Percentiles rank a stretch among this genome's conserved stretches.
Evolutionary conservation across 768 basidiomycete species (phyloP).

Genomic region (Pilatotrama ljubarskyi): DNA sequence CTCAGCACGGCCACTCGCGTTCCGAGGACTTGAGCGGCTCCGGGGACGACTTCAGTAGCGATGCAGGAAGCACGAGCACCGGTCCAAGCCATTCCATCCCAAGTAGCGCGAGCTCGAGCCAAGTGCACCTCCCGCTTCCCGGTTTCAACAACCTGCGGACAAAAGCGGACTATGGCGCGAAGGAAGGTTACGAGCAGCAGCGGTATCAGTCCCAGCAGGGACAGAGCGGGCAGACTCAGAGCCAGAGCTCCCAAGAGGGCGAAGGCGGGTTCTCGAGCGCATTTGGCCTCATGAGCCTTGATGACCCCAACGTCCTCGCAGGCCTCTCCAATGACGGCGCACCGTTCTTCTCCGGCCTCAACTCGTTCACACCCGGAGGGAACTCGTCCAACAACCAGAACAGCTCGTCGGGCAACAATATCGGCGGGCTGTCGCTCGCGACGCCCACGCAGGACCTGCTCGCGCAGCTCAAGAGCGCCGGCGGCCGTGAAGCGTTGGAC

Average conservation of each 20-base stretch:
- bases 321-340: conserved; percentile 57
- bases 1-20: conserved; percentile 12
- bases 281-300: conserved; percentile 76
- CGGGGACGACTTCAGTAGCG: conserved; percentile 37
- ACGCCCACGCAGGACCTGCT: conserved; percentile 34
- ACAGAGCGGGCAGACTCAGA: conserved; percentile 1
- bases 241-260: conserved; percentile 24
- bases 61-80: conserved; percentile 41
- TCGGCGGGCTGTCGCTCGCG: conserved; percentile 38
- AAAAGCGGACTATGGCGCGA: conserved; percentile 21
- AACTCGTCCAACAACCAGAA: conserved; percentile 3
- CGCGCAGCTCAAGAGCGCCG: conserved; percentile 27
- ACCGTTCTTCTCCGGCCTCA: conserved; percentile 56
- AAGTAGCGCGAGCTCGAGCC: conserved; percentile 49
- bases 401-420: conserved; percentile 25
- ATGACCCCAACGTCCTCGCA: conserved; percentile 69
- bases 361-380: background rate
- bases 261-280: conserved; percentile 43
- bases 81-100: conserved; percentile 43
- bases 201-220: conserved; percentile 20
- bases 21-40: conserved; percentile 25
- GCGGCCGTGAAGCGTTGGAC: conserved; percentile 26
- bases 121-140: conserved; percentile 48
- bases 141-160: conserved; percentile 25
- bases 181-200: conserved; percentile 13